Base-by-base conservation (phyloP, 2,329 filamentous ascomycete species). In the Aspergillus luchuensis region DNA sequence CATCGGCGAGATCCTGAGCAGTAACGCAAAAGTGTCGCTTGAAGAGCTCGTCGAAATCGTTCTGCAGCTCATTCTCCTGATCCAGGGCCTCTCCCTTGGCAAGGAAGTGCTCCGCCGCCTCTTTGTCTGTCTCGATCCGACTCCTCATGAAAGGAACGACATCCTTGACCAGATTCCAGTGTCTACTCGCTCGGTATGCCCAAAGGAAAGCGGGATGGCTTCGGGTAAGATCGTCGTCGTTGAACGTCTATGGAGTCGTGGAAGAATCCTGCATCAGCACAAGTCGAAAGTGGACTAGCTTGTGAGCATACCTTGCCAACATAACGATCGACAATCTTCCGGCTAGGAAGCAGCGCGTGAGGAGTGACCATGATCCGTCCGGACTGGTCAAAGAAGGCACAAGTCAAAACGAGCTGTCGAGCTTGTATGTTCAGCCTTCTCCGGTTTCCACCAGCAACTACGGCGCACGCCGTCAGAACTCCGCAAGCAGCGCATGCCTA, bases 11-110 rank as follows among this genome's bases (percentile, higher is more conserved):
- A n/a, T 88, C 85, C 5, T 87, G 82, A 1, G 92, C 91, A 2
- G 91, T 89, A 8, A 91, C 82, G 70, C 91, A 96, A 74, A 96
- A 96, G 8, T 93, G 82, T 71, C 96, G 91, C 23, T 91, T 87
- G 72, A 96, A 92, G 1, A 93, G 82, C 15, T 88, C 79, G 36
- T 91, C 89, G 72, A 94, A 94, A 61, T 91, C 84, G 10, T 86
- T 81, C 56, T 89, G 85, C 11, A 86, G 79, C 21, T 86, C 82
- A 80, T 64, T 87, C 77, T 74, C 72, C 39, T 70, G 69, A 33
- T 76, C 69, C 30, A 67, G 68, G 1, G 67, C 62, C 0, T 67
- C 66, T 38, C 71, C 72, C 30, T 70, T 57, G 82, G 85, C 69
- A 76, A 81, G 50, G 84, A 81, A 66, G 79, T 80, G 64, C 81